Evolutionary conservation across 2,329 filamentous ascomycete genomes (phyloP).

Genomic region (Parasarocladium wereldwijsianum): DNA sequence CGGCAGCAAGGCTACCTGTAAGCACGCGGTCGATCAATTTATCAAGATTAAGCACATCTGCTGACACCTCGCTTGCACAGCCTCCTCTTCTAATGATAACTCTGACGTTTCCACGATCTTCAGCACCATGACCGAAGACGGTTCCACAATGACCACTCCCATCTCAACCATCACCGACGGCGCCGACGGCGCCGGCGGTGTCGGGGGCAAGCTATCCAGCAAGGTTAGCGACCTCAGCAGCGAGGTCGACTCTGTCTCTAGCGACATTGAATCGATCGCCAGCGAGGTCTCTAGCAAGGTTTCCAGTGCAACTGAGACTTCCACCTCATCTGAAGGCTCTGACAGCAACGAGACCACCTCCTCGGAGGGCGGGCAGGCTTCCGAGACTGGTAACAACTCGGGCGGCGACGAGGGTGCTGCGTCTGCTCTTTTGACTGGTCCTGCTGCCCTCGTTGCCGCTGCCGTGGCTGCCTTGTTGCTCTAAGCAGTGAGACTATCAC

Average conservation of each 20-base stretch:
- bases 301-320: conserved; percentile 8
- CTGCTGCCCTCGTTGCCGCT: conserved; percentile 31
- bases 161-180: conserved; percentile 20
- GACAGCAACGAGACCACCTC: background rate
- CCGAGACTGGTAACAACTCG: conserved; percentile 4
- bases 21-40: too few species aligned
- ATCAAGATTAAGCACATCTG: too few species aligned
- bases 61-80: too few species aligned
- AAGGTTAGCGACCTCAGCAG: conserved; percentile 8
- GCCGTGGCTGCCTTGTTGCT: conserved; percentile 33
- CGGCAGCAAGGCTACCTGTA: conserved; percentile 5
- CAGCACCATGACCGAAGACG: conserved; percentile 20
- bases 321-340: background rate
- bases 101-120: conserved; percentile 21
- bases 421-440: too few species aligned
- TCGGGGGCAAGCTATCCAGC: conserved; percentile 6
- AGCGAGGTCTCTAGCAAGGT: conserved; percentile 10
- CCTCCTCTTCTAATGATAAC: too few species aligned
- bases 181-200: conserved; percentile 9
- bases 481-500: too few species aligned
- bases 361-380: too few species aligned
- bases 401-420: conserved; percentile 7
- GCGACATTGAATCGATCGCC: conserved; percentile 8
- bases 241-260: conserved; percentile 6
- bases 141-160: conserved; percentile 18